Evolutionary conservation across 768 basidiomycete genomes (phyloP), one percentile per base, ranked within the genome.

Genomic region (Agrocybe pediades): DNA sequence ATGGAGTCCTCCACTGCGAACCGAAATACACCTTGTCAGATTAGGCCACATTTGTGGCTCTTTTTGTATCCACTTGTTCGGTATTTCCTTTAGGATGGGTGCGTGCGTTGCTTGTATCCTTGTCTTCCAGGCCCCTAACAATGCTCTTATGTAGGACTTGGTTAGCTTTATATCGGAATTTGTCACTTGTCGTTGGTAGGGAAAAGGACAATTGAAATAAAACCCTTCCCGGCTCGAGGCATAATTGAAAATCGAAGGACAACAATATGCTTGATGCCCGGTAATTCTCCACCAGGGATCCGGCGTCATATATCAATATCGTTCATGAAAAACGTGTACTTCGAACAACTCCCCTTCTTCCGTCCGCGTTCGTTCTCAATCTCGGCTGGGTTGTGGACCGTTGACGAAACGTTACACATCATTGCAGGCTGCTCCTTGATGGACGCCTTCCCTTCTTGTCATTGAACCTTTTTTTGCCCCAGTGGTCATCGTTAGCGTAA

Each of bases 371-470:
- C 29, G 29, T 30, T 30, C 33, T 36, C 11, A 11, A 58, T 55
- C 46, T 61, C 62, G 61, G 62, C 42, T 58, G 48, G 58, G 56
- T 59, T 61, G 57, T 53, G 60, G 54, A 53, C 58, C 55, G 54
- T 55, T 58, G 55, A 59, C 58, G 58, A 52, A 59, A 55, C 60
- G 58, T 60, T 61, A 61, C 57, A n/a, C 57, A 49, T 58, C 53
- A 26, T 45, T 45, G 42, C 45, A 51, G 51, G 47, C 26, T 50
- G 56, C 56, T 64, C 60, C 59, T 59, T 60, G 58, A 64, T 60
- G 60, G 58, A 59, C 49, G 45, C 55, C 55, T 54, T 53, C 48
- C n/a, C 47, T 54, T 45, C 44, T 52, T 55, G 54, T 53, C 57
- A 53, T 41, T 45, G 21, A 61, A 50, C 41, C 59, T 55, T 54